A percentile compares a stretch with the other conserved stretches of the same genome.
phyloP scores from a whole-genome alignment of 768 basidiomycete species.

The Filobasidium floriforme region DNA sequence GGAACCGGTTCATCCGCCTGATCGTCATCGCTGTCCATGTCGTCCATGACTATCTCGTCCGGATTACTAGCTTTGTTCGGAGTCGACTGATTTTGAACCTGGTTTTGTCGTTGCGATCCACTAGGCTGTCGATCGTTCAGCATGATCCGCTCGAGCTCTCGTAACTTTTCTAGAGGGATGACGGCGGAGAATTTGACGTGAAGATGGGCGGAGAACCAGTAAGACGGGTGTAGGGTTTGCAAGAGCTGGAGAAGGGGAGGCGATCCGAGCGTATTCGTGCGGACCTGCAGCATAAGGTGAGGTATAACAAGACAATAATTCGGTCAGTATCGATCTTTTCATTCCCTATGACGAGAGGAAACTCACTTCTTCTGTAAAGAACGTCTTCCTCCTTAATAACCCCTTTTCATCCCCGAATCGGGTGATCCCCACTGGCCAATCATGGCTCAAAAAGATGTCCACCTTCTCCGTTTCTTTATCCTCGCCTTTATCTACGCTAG shows the following conservation, averaged over 20 bases:
- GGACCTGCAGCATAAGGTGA: conserved; percentile 45
- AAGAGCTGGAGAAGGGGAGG: conserved; percentile 76
- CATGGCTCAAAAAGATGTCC: conserved; percentile 83
- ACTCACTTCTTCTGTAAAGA: conserved; percentile 59
- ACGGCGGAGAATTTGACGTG: conserved; percentile 78
- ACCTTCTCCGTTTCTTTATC: conserved; percentile 14
- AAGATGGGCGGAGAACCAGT: conserved; percentile 92
- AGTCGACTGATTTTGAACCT: neutral
- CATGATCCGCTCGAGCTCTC: neutral
- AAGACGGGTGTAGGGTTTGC: conserved; percentile 60
- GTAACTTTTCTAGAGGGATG: conserved; percentile 30
- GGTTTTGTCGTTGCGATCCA: neutral
- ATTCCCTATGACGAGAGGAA: neutral
- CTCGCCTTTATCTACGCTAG: no score
- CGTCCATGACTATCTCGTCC: conserved; percentile 40
- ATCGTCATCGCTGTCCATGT: conserved; percentile 31
- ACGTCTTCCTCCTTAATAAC: conserved; percentile 68
- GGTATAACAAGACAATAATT: neutral
- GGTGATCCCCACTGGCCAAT: conserved; percentile 86
- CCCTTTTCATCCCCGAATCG: conserved; percentile 62
- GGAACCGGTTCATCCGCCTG: neutral
- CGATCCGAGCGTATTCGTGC: conserved; percentile 65
- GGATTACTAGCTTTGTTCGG: conserved; percentile 27
- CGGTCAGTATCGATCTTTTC: no score
- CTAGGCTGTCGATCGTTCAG: neutral